Base-by-base conservation (phyloP, 208 protist genomes). In the Eutreptiella sp. region DNA sequence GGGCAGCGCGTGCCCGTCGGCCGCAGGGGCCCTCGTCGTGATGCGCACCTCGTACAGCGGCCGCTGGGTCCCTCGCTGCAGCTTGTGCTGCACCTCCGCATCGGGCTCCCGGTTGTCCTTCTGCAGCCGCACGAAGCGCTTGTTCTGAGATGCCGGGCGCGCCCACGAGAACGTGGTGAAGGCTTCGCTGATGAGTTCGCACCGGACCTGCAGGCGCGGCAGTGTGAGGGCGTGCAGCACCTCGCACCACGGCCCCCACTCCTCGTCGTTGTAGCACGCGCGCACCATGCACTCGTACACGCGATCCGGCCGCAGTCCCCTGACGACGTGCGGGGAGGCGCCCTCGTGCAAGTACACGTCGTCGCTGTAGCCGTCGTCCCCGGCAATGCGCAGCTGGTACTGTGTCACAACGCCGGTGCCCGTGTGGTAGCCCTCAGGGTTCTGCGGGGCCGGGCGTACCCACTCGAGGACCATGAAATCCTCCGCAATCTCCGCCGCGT, bases 251-350 rank as follows among this genome's bases (percentile, higher is more conserved):
- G 84, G 66, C 7, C 84, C 87, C 84, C 87, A 93, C 71, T 90
- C 84, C 66, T 90, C 84, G 59, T 90, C 84, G 60, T 90, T 92
- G 75, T 93, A 93, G 67, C 89, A 83, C 39, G 87, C 87, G 75
- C 88, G 89, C 11, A 93, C 76, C 65, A 88, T 81, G 4, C 89
- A 72, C 53, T 84, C 87, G 80, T 93, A 93, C 63, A 87, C 88
- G 7, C 77, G 90, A 68, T 93, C 81, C n/a, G 87, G 76, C 46
- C 39, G 67, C 11, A 93, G 70, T 21, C 78, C 78, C 7, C 73
- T 73, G 21, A 93, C 77, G 54, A 77, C 74, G 77, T 90, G 88
- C 14, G 86, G 86, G 38, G 76, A 89, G 68, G 88, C 84, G 31
- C 74, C 77, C 66, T 92, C 87, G 34, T 73, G 73, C 28, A 92